Conservation (phyloP, 2,329 filamentous ascomycete species). For the Penicillium sp. region DNA sequence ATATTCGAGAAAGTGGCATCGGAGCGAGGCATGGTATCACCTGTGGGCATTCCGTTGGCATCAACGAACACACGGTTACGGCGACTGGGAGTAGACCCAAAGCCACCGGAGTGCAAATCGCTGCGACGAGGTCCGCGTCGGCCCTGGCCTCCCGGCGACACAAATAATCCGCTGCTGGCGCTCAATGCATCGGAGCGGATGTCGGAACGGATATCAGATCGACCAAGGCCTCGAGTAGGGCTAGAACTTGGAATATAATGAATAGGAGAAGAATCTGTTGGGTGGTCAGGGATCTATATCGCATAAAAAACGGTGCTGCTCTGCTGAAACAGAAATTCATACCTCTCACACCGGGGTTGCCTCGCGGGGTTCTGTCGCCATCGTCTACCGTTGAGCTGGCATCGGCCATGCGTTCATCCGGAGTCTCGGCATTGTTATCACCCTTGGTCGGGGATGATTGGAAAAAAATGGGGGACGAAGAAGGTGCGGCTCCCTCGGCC, state of each 20-base stretch:
- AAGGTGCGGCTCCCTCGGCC: conserved; percentile 45
- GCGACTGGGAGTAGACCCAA: conserved; percentile 51
- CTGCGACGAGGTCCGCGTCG: conserved; percentile 64
- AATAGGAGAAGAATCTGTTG: conserved; percentile 83
- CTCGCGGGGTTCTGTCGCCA: conserved; percentile 43
- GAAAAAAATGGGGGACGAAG: conserved; percentile 80
- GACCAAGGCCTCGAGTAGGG: conserved; percentile 55
- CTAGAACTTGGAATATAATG: conserved; percentile 88
- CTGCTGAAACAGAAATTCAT: conserved; percentile 8
- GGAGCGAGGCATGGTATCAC: conserved; percentile 49
- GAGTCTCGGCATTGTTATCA: conserved; percentile 38
- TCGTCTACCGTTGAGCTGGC: conserved; percentile 50
- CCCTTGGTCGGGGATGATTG: conserved; percentile 57
- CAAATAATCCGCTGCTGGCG: conserved; percentile 83
- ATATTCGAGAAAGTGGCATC: conserved; percentile 66
- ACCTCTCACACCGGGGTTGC: conserved; percentile 40
- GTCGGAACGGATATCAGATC: conserved; percentile 48
- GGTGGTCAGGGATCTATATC: conserved; percentile 14
- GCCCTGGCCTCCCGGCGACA: conserved; percentile 58
- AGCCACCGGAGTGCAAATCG: conserved; percentile 80
- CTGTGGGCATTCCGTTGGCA: conserved; percentile 59
- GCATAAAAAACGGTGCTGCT: background rate
- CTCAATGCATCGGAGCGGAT: conserved; percentile 71
- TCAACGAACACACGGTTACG: conserved; percentile 62
- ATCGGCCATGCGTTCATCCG: conserved; percentile 41